Evolutionary conservation across 1,284 basidiomycete genomes (phyloP), one percentile per base, ranked within the genome.

Genomic region (Apiotrichum gracile): DNA sequence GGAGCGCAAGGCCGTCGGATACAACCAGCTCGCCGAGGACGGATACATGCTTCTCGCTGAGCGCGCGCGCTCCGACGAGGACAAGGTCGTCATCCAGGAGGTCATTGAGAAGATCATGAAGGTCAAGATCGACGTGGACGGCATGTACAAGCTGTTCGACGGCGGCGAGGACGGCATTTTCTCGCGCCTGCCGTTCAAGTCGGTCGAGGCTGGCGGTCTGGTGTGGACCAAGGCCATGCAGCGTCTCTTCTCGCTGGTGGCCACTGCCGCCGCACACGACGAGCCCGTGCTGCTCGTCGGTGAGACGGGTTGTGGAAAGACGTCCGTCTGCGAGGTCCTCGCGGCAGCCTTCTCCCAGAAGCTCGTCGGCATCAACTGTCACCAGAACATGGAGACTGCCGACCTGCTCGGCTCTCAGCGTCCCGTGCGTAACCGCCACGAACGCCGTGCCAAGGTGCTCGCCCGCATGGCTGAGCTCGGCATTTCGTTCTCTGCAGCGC

Each of bases 321-420:
- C 96, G 0, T 94, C 92, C 0, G 88, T 97, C 22, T 97, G 94
- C 67, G 91, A 98, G 69, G 78, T 93, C 8, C 86, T 89, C 56
- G 88, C 93, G 0, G 79, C 83, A 44, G 84, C 84, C 4, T 78
- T 83, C 25, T 76, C 76, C 29, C 83, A 84, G 62, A 76, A 75
- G 37, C 78, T 99, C 17, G 79, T 87, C 61, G 81, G 84, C 8
- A 83, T 99, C 64, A 97, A 91, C 67, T 98, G 94, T 68, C 96
- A 99, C 73, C 93, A 97, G 73, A 98, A 97, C 69, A 98, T 94
- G n/a, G 96, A 99, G 76, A 96, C 94, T 0, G 91, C 94, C 9
- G 96, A 99, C 73, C 78, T 99, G 37, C 88, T 98, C 46, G 96
- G 96, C 35, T 90, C 91, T 31, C 83, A 97, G 65, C 83, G 96